phyloP scores from a whole-genome alignment of 1,284 basidiomycete species.

The Ustanciosporium gigantosporum region DNA sequence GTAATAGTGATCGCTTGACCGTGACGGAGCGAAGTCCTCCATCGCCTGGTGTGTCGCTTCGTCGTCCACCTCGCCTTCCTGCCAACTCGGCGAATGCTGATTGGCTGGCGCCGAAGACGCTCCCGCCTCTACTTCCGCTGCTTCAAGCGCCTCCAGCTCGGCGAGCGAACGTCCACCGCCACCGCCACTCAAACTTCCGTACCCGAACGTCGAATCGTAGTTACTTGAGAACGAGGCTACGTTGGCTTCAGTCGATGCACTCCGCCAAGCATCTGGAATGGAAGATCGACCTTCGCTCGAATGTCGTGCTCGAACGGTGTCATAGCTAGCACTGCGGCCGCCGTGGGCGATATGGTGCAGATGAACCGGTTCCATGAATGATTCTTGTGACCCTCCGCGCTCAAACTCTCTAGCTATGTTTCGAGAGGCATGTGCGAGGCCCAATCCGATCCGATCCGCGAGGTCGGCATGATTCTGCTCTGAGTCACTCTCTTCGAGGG shows the following conservation, averaged over 20 bases:
- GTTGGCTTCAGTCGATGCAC: not conserved
- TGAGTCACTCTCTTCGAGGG: conserved; percentile 2
- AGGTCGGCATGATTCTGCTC: conserved; percentile 5
- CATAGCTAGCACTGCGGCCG: too few species aligned
- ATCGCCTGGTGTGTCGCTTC: not conserved
- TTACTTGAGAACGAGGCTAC: not conserved
- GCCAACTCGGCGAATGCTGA: not conserved
- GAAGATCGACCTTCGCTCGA: not conserved
- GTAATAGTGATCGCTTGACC: not conserved
- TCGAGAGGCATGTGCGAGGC: not conserved
- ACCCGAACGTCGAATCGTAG: too few species aligned
- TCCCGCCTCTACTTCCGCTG: not conserved
- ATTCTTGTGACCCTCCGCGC: too few species aligned
- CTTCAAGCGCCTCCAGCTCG: conserved; percentile 15
- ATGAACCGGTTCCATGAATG: conserved; percentile 26
- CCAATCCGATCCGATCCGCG: conserved; percentile 13
- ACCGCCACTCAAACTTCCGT: too few species aligned
- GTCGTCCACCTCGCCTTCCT: not conserved
- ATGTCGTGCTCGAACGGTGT: not conserved
- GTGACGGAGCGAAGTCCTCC: too few species aligned
- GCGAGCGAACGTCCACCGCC: conserved; percentile 16
- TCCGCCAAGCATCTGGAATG: not conserved
- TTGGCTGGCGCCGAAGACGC: not conserved
- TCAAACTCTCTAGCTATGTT: not conserved
- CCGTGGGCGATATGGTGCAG: conserved; percentile 8